Conservation (phyloP, 2,329 filamentous ascomycete species). For the Kalmusia sp. region DNA sequence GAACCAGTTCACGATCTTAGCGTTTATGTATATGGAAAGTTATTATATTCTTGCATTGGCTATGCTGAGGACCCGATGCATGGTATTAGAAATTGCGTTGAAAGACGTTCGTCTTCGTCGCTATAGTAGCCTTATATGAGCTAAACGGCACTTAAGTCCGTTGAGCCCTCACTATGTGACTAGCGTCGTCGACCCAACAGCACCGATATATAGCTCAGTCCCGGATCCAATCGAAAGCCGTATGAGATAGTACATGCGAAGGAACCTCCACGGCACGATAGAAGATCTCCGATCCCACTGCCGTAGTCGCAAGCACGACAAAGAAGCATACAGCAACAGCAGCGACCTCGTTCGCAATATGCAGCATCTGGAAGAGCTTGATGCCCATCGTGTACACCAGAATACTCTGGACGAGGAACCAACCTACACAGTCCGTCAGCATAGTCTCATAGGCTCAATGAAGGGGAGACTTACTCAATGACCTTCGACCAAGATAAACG, state of each 20-base stretch:
- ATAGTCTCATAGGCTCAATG: background rate
- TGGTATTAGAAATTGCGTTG: no score
- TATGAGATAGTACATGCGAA: constrained; percentile 9
- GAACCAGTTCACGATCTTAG: no score
- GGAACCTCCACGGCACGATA: constrained; percentile 25
- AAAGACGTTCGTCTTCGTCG: no score
- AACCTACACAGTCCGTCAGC: constrained; percentile 30
- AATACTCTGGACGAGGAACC: constrained; percentile 46
- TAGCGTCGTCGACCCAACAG: no score
- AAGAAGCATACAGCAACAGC: constrained; percentile 17
- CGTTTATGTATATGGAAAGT: no score
- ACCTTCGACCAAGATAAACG: constrained; percentile 45
- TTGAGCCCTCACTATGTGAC: no score
- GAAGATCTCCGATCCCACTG: constrained; percentile 19
- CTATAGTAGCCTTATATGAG: no score
- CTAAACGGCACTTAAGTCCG: no score
- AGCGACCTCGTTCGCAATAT: constrained; percentile 8
- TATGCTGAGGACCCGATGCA: no score
- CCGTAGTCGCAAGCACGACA: constrained; percentile 10
- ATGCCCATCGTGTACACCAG: constrained; percentile 49
- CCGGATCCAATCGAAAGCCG: constrained; percentile 13
- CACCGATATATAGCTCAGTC: constrained; percentile 1
- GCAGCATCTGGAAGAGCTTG: constrained; percentile 48
- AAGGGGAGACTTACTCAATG: constrained; percentile 46
- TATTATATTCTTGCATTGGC: no score